These are phyloP conservation scores for Cryphonectria radicalis DNA, from an alignment of 2,329 filamentous ascomycete genomes.

Conservation along the genomic window DNA sequence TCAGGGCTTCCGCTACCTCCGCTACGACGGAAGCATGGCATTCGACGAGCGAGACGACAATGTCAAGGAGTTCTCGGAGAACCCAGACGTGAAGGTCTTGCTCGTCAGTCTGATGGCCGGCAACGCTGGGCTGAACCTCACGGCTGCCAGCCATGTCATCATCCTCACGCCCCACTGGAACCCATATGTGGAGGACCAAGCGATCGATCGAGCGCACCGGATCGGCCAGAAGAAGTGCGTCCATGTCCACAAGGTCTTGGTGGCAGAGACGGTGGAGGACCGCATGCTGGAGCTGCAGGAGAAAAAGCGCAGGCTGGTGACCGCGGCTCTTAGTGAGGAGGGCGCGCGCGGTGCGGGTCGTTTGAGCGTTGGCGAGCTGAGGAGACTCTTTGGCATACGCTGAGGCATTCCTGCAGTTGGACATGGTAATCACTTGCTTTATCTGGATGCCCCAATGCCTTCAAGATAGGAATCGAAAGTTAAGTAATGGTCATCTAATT, in stretches of 20 bases:
- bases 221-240: conserved; percentile 77
- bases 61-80: conserved; percentile 65
- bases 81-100: conserved; percentile 62
- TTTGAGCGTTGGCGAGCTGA: conserved; percentile 8
- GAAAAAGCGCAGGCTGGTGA: conserved; percentile 74
- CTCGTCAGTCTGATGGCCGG: conserved; percentile 77
- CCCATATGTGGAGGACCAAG: conserved; percentile 86
- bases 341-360: conserved; percentile 11
- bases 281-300: conserved; percentile 80
- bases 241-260: conserved; percentile 75
- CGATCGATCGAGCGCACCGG: conserved; percentile 82
- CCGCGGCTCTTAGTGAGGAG: conserved; percentile 74
- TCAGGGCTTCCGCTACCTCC: conserved; percentile 35
- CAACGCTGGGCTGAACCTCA: conserved; percentile 82
- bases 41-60: conserved; percentile 59
- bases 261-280: conserved; percentile 79
- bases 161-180: conserved; percentile 93
- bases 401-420: neutral
- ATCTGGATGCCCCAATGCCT: neutral
- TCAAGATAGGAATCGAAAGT: neutral
- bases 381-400: conserved; percentile 14
- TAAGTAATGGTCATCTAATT: neutral
- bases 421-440: neutral
- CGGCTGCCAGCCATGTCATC: conserved; percentile 79
- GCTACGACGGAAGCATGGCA: conserved; percentile 40